These are phyloP conservation scores for Phaffia australis DNA, from an alignment of 768 basidiomycete species.

Conservation along the genomic window DNA sequence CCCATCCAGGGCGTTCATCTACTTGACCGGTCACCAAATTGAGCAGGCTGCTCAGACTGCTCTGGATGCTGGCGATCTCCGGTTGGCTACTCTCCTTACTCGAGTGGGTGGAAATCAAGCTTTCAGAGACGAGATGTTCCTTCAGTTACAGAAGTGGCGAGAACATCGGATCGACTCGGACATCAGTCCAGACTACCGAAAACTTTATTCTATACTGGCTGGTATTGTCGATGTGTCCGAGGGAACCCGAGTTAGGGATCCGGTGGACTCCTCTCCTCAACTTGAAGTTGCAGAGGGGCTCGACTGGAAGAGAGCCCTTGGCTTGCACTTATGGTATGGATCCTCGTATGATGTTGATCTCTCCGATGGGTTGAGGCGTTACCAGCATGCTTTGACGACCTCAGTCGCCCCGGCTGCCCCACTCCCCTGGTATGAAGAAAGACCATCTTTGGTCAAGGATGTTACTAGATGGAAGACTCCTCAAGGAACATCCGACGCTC, in stretches of 20 bases:
- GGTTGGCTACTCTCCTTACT: constrained; percentile 76
- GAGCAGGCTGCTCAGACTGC: constrained; percentile 67
- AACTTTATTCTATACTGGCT: constrained; percentile 70
- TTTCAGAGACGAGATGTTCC: constrained; percentile 59
- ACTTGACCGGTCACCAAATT: constrained; percentile 80
- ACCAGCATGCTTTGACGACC: constrained; percentile 40
- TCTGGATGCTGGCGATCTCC: constrained; percentile 62
- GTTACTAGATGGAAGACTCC: constrained; percentile 27
- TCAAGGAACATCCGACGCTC: constrained; percentile 46
- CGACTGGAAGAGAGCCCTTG: constrained; percentile 92
- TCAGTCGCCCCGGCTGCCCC: constrained; percentile 37
- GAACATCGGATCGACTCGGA: constrained; percentile 61
- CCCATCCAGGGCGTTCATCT: constrained; percentile 53
- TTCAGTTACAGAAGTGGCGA: constrained; percentile 74
- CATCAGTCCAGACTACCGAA: constrained; percentile 57
- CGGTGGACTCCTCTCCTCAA: constrained; percentile 45
- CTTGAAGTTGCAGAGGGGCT: constrained; percentile 58
- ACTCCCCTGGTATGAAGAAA: constrained; percentile 48
- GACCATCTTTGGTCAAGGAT: constrained; percentile 23
- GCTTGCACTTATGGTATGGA: constrained; percentile 80
- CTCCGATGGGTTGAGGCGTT: constrained; percentile 55
- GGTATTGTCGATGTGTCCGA: constrained; percentile 58
- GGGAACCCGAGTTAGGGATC: constrained; percentile 43
- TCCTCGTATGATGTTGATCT: constrained; percentile 52
- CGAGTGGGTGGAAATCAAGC: constrained; percentile 63